Evolutionary conservation across 164 flowering plant species (phyloP).

Genomic region (Saururus chinensis): DNA sequence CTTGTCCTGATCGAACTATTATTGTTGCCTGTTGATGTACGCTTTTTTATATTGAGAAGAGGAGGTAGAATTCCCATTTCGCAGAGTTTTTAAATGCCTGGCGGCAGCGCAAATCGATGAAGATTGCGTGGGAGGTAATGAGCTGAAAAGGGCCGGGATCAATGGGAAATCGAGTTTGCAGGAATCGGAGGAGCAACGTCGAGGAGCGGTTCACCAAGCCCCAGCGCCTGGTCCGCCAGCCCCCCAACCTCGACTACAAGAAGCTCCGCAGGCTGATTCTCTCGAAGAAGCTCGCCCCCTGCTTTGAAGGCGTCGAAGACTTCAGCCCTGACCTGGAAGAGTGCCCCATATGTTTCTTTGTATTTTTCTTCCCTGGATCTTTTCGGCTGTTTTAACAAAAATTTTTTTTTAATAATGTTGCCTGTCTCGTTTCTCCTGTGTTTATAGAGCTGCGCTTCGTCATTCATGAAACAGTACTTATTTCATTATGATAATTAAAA

Average conservation of each 20-base stretch:
- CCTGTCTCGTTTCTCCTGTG: background rate
- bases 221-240: constrained; percentile 13
- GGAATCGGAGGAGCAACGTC: constrained; percentile 8
- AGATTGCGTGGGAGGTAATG: background rate
- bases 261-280: constrained; percentile 22
- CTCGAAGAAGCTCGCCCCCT: constrained; percentile 25
- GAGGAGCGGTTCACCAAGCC: constrained; percentile 26
- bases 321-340: constrained; percentile 23
- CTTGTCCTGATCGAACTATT: no score
- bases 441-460: no score
- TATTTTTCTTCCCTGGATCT: constrained; percentile 5
- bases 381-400: no score
- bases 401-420: background rate
- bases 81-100: background rate
- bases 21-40: no score
- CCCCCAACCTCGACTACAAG: constrained; percentile 21
- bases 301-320: constrained; percentile 25
- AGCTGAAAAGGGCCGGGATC: background rate
- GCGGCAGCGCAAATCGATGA: background rate
- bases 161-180: constrained; percentile 25
- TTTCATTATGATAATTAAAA: no score
- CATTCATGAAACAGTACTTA: no score
- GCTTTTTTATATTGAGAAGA: no score
- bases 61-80: no score
- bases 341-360: constrained; percentile 30